Conservation (phyloP, 1,139 yeast genomes). For the Sugiyamaella novakii region DNA sequence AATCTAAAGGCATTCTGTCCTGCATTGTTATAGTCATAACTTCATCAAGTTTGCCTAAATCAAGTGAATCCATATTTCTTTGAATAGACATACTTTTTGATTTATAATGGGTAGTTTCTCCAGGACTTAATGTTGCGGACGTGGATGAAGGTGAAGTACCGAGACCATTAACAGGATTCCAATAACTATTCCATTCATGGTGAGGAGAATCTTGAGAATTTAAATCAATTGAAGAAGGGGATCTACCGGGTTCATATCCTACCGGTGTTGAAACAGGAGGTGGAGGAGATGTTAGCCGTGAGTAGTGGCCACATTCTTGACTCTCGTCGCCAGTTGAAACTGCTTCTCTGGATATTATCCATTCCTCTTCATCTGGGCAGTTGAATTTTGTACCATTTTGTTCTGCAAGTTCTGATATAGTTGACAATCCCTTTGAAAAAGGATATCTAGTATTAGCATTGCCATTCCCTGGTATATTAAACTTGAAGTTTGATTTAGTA, state of each 20-base stretch:
- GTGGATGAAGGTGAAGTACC: slow-evolving; percentile 2
- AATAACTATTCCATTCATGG: slow-evolving; percentile 10
- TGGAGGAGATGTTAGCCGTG: slow-evolving; percentile 6
- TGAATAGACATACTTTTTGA: neutral
- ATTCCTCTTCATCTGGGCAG: slow-evolving; percentile 10
- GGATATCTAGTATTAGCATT: slow-evolving; percentile 4
- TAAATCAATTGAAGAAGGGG: neutral
- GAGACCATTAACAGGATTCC: slow-evolving; percentile 1
- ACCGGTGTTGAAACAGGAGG: slow-evolving; percentile 17
- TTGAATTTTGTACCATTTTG: neutral
- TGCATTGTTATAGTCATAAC: slow-evolving; percentile 19
- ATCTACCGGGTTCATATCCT: slow-evolving; percentile 7
- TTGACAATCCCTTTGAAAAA: slow-evolving; percentile 11
- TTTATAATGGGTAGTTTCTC: slow-evolving; percentile 3
- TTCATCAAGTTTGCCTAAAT: slow-evolving; percentile 16
- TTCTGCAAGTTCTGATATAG: slow-evolving; percentile 9
- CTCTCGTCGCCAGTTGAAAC: neutral
- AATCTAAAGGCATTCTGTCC: slow-evolving; percentile 19
- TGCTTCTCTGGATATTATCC: slow-evolving; percentile 6
- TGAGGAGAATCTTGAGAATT: slow-evolving; percentile 1
- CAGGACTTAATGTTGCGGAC: slow-evolving; percentile 7
- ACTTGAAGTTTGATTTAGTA: neutral
- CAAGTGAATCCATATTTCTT: slow-evolving; percentile 7
- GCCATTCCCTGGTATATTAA: neutral
- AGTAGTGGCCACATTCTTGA: slow-evolving; percentile 2